Evolutionary conservation across 2,329 filamentous ascomycete genomes (phyloP).

Genomic region (Dryadomyces quercivorus): DNA sequence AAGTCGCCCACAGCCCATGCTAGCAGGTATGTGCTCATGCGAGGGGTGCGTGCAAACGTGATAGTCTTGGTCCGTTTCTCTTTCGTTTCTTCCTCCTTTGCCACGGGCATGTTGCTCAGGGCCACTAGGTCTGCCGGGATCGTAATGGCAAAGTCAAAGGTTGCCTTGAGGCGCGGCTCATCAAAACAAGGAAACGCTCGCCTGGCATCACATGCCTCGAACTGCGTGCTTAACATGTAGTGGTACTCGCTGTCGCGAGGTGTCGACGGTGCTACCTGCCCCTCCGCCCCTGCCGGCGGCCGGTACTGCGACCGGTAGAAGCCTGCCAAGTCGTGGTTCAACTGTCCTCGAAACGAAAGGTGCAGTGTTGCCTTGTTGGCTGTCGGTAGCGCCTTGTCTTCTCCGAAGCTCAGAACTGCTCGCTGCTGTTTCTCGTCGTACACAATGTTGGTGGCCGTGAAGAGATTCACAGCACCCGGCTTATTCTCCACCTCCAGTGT

Average conservation of each 20-base stretch:
- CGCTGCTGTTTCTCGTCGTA: slow-evolving; percentile 81
- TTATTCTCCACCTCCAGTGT: slow-evolving; percentile 43
- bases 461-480: slow-evolving; percentile 36
- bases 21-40: slow-evolving; percentile 86
- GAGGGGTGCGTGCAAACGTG: slow-evolving; percentile 68
- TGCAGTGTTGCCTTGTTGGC: slow-evolving; percentile 52
- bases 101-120: slow-evolving; percentile 91
- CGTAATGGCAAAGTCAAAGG: slow-evolving; percentile 89
- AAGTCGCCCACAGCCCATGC: slow-evolving; percentile 97
- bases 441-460: slow-evolving; percentile 50
- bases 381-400: slow-evolving; percentile 46
- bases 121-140: slow-evolving; percentile 79
- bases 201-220: slow-evolving; percentile 91
- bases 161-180: slow-evolving; percentile 92
- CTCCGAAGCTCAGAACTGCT: slow-evolving; percentile 59
- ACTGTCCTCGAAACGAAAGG: slow-evolving; percentile 55
- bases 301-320: slow-evolving; percentile 87
- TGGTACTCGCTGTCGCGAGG: slow-evolving; percentile 57
- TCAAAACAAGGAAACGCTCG: slow-evolving; percentile 97
- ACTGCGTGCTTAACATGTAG: slow-evolving; percentile 88
- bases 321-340: slow-evolving; percentile 94
- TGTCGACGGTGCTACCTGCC: slow-evolving; percentile 58
- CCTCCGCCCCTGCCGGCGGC: slow-evolving; percentile 40
- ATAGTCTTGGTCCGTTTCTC: slow-evolving; percentile 47
- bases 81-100: slow-evolving; percentile 39